A percentile compares a stretch with the other conserved stretches of the same genome.
Evolutionary conservation across 2,329 filamentous ascomycete genomes (phyloP).

Genomic region (Claviceps quebecensis): DNA sequence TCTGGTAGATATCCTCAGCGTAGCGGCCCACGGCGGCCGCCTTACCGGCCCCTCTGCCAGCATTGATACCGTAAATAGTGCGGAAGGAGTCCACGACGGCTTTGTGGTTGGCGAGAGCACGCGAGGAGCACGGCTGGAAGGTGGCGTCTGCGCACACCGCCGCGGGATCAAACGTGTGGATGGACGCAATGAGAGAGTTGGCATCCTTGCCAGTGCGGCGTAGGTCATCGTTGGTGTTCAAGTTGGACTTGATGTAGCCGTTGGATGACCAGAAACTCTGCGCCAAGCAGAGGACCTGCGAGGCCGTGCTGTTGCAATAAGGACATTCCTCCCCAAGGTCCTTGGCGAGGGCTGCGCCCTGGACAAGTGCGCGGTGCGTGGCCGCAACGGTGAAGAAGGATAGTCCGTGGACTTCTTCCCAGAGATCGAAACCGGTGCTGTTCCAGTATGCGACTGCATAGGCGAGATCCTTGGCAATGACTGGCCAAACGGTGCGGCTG

Average conservation of each 20-base stretch:
- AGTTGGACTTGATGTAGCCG: conserved; percentile 55
- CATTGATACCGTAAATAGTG: conserved; percentile 55
- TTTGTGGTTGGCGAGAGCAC: conserved; percentile 63
- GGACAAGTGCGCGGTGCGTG: conserved; percentile 54
- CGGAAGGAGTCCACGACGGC: conserved; percentile 63
- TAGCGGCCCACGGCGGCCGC: conserved; percentile 55
- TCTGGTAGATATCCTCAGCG: conserved; percentile 59
- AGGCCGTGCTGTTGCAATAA: conserved; percentile 49
- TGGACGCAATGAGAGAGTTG: conserved; percentile 53
- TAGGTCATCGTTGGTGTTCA: conserved; percentile 36
- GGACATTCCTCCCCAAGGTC: conserved; percentile 45
- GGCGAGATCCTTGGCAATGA: conserved; percentile 60
- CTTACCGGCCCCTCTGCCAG: conserved; percentile 41
- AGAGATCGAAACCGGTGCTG: conserved; percentile 57
- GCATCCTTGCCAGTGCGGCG: conserved; percentile 56
- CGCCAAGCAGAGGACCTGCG: conserved; percentile 58
- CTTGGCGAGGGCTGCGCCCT: conserved; percentile 53
- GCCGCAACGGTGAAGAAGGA: conserved; percentile 67
- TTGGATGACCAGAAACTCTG: conserved; percentile 53
- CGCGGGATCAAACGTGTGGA: conserved; percentile 55
- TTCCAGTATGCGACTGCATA: conserved; percentile 65
- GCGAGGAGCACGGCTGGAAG: conserved; percentile 64
- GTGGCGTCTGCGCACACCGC: conserved; percentile 53
- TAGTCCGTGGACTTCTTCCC: conserved; percentile 66
- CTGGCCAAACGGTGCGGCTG: conserved; percentile 49